A percentile compares a stretch with the other conserved stretches of the same genome.
Evolutionary conservation across 1,284 basidiomycete species (phyloP).

Genomic region (Wallemia ichthyophaga): DNA sequence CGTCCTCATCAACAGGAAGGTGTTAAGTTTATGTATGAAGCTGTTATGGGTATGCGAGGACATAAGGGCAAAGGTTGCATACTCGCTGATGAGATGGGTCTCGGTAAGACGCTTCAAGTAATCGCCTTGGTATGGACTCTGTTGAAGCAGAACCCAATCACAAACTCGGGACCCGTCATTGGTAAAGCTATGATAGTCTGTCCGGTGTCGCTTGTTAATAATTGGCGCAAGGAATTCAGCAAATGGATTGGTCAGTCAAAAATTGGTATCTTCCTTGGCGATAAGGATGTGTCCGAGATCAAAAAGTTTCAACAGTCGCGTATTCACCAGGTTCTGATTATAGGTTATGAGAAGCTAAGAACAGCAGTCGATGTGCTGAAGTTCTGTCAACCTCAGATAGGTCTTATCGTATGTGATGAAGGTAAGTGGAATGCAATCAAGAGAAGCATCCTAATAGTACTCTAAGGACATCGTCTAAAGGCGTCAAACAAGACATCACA

Average conservation of each 20-base stretch:
- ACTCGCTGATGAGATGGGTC: constrained; percentile 88
- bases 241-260: constrained; percentile 79
- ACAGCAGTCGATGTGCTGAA: constrained; percentile 15
- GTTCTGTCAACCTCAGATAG: constrained; percentile 37
- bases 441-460: too few relatives aligned
- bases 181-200: constrained; percentile 73
- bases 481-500: constrained; percentile 67
- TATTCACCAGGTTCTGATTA: constrained; percentile 35
- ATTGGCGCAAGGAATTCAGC: constrained; percentile 83
- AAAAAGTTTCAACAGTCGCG: constrained; percentile 44
- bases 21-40: constrained; percentile 68
- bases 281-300: constrained; percentile 38
- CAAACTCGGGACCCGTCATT: constrained; percentile 26
- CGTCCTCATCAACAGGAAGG: constrained; percentile 79
- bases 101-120: constrained; percentile 68
- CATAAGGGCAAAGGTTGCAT: constrained; percentile 67
- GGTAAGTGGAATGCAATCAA: too few relatives aligned
- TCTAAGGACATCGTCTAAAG: constrained; percentile 84
- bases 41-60: constrained; percentile 72
- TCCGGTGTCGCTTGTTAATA: constrained; percentile 69
- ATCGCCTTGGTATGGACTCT: constrained; percentile 66
- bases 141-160: constrained; percentile 67
- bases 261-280: constrained; percentile 45
- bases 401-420: constrained; percentile 85
- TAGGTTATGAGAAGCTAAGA: constrained; percentile 52